phyloP scores from a whole-genome alignment of 495 filamentous ascomycete genomes.

The Xylaria telfairii region DNA sequence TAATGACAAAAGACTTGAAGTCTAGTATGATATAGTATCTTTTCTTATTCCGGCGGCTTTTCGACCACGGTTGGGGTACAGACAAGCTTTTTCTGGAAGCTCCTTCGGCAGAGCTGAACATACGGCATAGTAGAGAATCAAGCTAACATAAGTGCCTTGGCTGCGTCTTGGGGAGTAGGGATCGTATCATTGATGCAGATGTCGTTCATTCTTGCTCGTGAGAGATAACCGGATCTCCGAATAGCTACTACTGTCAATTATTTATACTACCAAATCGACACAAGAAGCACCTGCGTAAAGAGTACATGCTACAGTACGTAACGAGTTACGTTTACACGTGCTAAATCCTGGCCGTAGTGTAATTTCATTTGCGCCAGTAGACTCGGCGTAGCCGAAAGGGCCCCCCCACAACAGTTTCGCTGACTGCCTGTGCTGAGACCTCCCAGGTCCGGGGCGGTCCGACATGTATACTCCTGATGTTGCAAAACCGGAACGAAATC shows the following conservation, averaged over 20 bases:
- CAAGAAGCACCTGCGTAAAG: too few relatives aligned
- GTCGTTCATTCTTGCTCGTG: background rate
- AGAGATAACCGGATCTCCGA: too few relatives aligned
- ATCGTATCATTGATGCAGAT: background rate
- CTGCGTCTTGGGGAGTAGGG: background rate
- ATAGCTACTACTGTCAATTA: background rate
- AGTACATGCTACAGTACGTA: too few relatives aligned
- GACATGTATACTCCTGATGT: background rate
- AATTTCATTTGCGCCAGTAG: slow-evolving; percentile 1
- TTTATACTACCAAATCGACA: background rate
- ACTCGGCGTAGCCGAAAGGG: background rate
- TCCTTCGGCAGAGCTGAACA: background rate
- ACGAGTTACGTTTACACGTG: background rate
- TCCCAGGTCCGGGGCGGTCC: background rate
- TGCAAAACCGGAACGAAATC: background rate
- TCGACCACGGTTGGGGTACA: background rate
- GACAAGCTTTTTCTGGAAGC: slow-evolving; percentile 7
- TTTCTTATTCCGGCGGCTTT: background rate
- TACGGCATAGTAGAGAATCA: slow-evolving; percentile 1
- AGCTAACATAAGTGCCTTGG: background rate
- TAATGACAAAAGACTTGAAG: background rate
- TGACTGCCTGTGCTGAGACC: background rate
- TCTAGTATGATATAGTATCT: background rate
- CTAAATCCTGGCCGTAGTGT: background rate
- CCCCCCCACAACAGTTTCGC: background rate